These are phyloP conservation scores for Exophiala calicioides DNA, from an alignment of 2,329 filamentous ascomycete species.

Conservation along the genomic window DNA sequence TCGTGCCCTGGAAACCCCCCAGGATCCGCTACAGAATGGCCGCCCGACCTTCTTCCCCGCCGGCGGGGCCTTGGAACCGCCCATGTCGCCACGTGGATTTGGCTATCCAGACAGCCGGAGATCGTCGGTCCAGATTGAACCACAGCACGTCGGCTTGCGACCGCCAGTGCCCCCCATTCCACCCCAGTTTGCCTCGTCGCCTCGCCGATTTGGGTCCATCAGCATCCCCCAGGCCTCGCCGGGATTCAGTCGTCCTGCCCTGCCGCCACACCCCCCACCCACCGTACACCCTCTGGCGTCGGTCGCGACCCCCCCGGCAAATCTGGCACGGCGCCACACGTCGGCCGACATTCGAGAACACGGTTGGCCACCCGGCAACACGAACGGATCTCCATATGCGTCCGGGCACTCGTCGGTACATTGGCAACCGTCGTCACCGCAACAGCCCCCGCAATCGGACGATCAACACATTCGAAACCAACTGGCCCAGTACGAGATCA, in stretches of 20 bases:
- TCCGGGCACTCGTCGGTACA: slow-evolving; percentile 63
- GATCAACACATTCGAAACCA: slow-evolving; percentile 66
- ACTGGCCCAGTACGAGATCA: slow-evolving; percentile 66
- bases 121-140: slow-evolving; percentile 65
- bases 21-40: slow-evolving; percentile 65
- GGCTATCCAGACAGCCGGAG: slow-evolving; percentile 81
- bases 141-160: slow-evolving; percentile 32
- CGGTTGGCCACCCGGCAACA: slow-evolving; percentile 64
- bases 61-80: slow-evolving; percentile 65
- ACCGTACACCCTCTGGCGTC: slow-evolving; percentile 61
- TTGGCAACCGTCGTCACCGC: slow-evolving; percentile 62
- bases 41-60: slow-evolving; percentile 65
- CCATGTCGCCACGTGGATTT: slow-evolving; percentile 83
- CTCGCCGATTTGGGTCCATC: slow-evolving; percentile 85
- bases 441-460: slow-evolving; percentile 38
- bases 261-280: slow-evolving; percentile 69
- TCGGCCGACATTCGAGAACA: slow-evolving; percentile 92
- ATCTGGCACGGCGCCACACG: slow-evolving; percentile 81
- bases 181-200: slow-evolving; percentile 75
- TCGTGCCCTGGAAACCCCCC: slow-evolving; percentile 58
- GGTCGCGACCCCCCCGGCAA: slow-evolving; percentile 60
- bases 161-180: slow-evolving; percentile 29
- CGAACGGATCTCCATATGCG: slow-evolving; percentile 61
- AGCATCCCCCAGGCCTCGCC: slow-evolving; percentile 69
- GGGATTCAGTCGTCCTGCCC: slow-evolving; percentile 69